Evolutionary conservation across 139 green algal species (phyloP), one percentile per base, ranked within the genome.

Genomic region (Nannochloris sp.): DNA sequence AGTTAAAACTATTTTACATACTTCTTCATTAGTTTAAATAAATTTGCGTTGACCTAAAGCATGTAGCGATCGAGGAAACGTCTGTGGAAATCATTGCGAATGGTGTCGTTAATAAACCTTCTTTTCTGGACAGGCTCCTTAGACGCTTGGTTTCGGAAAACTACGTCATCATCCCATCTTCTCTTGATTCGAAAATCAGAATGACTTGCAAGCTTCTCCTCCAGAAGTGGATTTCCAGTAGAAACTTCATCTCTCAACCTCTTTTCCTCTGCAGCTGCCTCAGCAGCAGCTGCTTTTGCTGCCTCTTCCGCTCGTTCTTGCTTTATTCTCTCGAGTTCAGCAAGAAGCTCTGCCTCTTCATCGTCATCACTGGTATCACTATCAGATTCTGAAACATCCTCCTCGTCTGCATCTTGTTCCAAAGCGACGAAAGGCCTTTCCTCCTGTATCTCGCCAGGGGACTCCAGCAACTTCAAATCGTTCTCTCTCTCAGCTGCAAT

Each of bases 71-170:
- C 78, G 56, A 98, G 56, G 76, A 98, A 98, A 37, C 83, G 72
- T 44, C 78, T 74, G 81, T 99, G 94, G 68, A 99, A 99, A 61
- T 99, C 94, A 58, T 74, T 92, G 27, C 94, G 76, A n/a, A 98
- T 93, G 34, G 94, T 99, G 78, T 99, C 93, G 68, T 98, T 98
- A 72, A 99, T 92, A 69, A 98, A 98, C 9, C 93, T 79, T 63
- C 94, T 91, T 55, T 88, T 70, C 25, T 71, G 67, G 75, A 98
- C 97, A 48, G 85, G 82, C 77, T 97, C 90, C 4, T 81, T 83
- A 14, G 86, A 76, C 14, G 91, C 75, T 74, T 97, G 90, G 75
- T 91, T 88, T 19, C 85, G 85, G 73, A 99, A 98, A 48, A 99
- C 93, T 18, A 97, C 91, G 62, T 99, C 94, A 43, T 99, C 93